Base-by-base conservation (phyloP, 192 early-diverging fungal genomes). In the Backusella tarrabulga region DNA sequence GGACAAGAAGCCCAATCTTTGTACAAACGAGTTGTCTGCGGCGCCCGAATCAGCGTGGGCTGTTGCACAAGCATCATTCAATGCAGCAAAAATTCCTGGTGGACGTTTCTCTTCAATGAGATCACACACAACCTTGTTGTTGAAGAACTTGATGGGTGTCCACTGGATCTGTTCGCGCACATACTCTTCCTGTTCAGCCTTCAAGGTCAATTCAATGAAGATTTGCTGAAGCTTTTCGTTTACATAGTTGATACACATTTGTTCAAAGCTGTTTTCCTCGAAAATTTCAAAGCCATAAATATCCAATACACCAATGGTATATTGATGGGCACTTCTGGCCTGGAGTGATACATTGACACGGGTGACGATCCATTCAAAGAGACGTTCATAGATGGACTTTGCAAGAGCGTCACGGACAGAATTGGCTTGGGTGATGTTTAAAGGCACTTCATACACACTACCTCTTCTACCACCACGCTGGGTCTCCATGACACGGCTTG, bases 131-230 rank as follows among this genome's bases (percentile, higher is more conserved):
- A 99, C 88, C 85, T 98, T 98, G 86, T 99, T 99, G 88, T 99
- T 99, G 87, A 99, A 99, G 82, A 95, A 99, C 72, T 96, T 93
- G 77, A 99, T 99, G n/a, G 97, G 97, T 15, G 95, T 97, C 98
- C 98, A 99, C 78, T 97, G 83, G 82, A 99, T 99, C 71, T 95
- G 91, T 86, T 99, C 98, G 60, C 91, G 87, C 70, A 95, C 92
- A 77, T 99, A 99, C 82, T 99, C 98, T 85, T 99, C 97, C 88
- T 99, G 98, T 86, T 99, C 98, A 7, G 95, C 90, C 86, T 99
- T 99, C 46, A 99, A 88, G 29, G 98, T 99, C 67, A 99, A 84
- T 85, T 99, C 97, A 73, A 99, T 99, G 79, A 99, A 99, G 79
- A 99, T 97, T 79, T 99, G 97, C 80, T 99, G 98, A 70, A 98